Evolutionary conservation across 768 basidiomycete species (phyloP).

Genomic region (Tephrocybe sp.): DNA sequence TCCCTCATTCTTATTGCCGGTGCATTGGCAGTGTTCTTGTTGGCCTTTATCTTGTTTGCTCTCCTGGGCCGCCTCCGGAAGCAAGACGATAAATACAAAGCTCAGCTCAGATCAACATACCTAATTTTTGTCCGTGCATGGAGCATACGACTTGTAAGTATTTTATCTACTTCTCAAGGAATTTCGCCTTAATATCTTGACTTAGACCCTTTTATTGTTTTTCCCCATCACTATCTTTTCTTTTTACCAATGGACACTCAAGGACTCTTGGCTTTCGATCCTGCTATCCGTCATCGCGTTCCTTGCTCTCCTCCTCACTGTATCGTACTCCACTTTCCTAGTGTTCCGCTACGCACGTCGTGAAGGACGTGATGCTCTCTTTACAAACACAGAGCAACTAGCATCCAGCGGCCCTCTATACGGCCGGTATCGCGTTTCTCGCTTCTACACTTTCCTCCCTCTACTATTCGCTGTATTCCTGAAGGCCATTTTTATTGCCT

Average conservation of each 20-base stretch:
- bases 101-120: slow-evolving; percentile 33
- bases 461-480: slow-evolving; percentile 59
- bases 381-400: slow-evolving; percentile 33
- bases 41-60: slow-evolving; percentile 49
- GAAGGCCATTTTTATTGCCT: slow-evolving; percentile 72
- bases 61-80: slow-evolving; percentile 27
- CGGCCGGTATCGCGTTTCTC: slow-evolving; percentile 62
- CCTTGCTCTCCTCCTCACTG: slow-evolving; percentile 45
- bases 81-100: slow-evolving; percentile 5
- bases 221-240: slow-evolving; percentile 75
- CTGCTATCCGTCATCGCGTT: slow-evolving; percentile 76
- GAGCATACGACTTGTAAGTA: slow-evolving; percentile 65
- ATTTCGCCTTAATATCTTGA: slow-evolving; percentile 2
- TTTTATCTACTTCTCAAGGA: background rate
- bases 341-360: slow-evolving; percentile 45
- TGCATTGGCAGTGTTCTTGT: slow-evolving; percentile 45
- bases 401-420: slow-evolving; percentile 57
- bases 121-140: slow-evolving; percentile 54
- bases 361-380: slow-evolving; percentile 28
- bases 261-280: slow-evolving; percentile 85
- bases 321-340: slow-evolving; percentile 50
- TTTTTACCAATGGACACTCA: slow-evolving; percentile 89
- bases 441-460: slow-evolving; percentile 67
- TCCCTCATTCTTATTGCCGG: slow-evolving; percentile 69
- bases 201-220: slow-evolving; percentile 61